phyloP scores from a whole-genome alignment of 345 rosid species.

The Hibiscus syriacus region DNA sequence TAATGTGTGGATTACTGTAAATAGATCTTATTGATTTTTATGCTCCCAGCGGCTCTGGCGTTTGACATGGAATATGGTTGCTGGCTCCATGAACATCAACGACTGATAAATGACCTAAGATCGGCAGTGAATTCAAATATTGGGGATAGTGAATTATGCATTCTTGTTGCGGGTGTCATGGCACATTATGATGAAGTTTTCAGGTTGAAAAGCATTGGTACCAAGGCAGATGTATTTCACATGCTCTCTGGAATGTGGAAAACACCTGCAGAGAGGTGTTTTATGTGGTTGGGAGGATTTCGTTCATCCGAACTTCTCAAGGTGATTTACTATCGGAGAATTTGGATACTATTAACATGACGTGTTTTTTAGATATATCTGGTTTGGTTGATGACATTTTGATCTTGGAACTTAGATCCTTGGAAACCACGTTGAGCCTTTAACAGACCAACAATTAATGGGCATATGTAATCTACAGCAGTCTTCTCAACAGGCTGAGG shows the following conservation, averaged over 20 bases:
- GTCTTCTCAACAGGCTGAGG: conserved; percentile 96
- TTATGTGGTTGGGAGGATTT: conserved; percentile 98
- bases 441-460: conserved; percentile 85
- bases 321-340: conserved; percentile 25
- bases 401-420: no score
- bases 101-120: conserved; percentile 63
- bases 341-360: not conserved
- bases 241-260: conserved; percentile 98
- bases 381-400: not conserved
- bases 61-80: conserved; percentile 77
- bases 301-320: conserved; percentile 88
- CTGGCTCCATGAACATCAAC: conserved; percentile 90
- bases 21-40: not conserved
- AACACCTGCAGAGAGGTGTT: conserved; percentile 86
- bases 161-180: conserved; percentile 73
- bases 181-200: conserved; percentile 34
- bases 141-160: conserved; percentile 54
- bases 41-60: conserved; percentile 54
- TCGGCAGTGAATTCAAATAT: conserved; percentile 55
- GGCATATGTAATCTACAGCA: conserved; percentile 93
- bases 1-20: not conserved
- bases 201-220: no score
- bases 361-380: not conserved
- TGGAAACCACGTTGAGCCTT: no score
- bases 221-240: conserved; percentile 59